Percentiles rank a stretch among this genome's conserved stretches.
Conservation (phyloP, 352 stramenopile species). For the Phytophthora ohioensis region DNA sequence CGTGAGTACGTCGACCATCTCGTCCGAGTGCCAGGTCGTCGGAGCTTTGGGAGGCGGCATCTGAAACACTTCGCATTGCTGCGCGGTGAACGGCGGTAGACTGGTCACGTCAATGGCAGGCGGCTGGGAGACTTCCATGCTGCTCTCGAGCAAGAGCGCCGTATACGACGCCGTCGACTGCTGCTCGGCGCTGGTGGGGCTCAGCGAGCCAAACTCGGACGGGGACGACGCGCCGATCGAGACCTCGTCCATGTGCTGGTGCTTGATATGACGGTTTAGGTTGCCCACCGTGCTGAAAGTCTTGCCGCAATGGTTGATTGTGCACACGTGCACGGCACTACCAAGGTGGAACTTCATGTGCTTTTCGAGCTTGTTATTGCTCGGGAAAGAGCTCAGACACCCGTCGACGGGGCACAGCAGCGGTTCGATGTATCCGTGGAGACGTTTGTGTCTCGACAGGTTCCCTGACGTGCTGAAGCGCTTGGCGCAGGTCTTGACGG, state of each 20-base stretch:
- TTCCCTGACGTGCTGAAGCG: conserved; percentile 68
- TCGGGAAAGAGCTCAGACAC: conserved; percentile 50
- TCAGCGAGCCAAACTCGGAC: conserved; percentile 24
- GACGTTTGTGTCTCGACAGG: conserved; percentile 61
- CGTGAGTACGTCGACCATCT: conserved; percentile 42
- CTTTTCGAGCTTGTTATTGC: conserved; percentile 63
- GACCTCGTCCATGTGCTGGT: conserved; percentile 43
- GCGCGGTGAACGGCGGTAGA: conserved; percentile 17
- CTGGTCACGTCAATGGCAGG: conserved; percentile 26
- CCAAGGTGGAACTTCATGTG: conserved; percentile 68
- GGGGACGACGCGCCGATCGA: conserved; percentile 10
- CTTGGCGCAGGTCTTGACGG: conserved; percentile 48
- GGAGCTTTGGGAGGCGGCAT: conserved; percentile 14
- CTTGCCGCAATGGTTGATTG: conserved; percentile 56
- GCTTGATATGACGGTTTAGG: conserved; percentile 58
- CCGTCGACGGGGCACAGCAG: conserved; percentile 46
- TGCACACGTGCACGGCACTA: conserved; percentile 54
- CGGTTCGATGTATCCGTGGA: conserved; percentile 55
- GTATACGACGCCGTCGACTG: conserved; percentile 34
- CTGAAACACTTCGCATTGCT: conserved; percentile 17
- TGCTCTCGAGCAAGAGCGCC: conserved; percentile 30
- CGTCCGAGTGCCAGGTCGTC: conserved; percentile 32
- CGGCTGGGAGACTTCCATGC: conserved; percentile 25
- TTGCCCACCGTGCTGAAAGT: conserved; percentile 68
- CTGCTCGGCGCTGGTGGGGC: conserved; percentile 37